Percentiles rank a stretch among this genome's conserved stretches.
Conservation (phyloP, 2,329 filamentous ascomycete genomes). For the Pseudopithomyces chartarum region DNA sequence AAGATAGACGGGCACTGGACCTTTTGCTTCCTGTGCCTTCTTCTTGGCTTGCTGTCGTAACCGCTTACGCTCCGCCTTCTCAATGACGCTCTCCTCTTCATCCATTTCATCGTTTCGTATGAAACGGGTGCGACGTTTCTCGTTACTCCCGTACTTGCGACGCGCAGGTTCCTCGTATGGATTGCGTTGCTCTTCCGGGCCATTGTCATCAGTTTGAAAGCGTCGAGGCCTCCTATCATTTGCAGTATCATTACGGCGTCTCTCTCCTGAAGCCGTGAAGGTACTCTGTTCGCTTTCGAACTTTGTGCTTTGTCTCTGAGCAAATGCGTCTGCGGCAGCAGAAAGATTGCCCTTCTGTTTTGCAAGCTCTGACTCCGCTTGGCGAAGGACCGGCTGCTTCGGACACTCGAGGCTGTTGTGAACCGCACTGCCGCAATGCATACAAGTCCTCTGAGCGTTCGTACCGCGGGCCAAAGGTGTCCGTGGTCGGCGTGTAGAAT, state of each 20-base stretch:
- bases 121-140: constrained; percentile 20
- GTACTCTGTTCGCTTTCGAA: constrained; percentile 17
- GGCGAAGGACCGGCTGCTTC: constrained; percentile 29
- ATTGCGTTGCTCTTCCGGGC: constrained; percentile 23
- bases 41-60: constrained; percentile 41
- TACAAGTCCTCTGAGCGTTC: constrained; percentile 31
- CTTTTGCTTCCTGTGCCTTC: constrained; percentile 33
- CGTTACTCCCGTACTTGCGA: constrained; percentile 22
- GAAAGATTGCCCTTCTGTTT: constrained; percentile 17
- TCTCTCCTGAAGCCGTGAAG: constrained; percentile 19
- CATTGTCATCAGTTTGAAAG: constrained; percentile 31
- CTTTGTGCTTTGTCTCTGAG: constrained; percentile 20
- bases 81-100: constrained; percentile 24
- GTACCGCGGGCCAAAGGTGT: constrained; percentile 29
- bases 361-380: constrained; percentile 3
- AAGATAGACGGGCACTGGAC: constrained; percentile 64
- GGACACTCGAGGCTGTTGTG: constrained; percentile 32
- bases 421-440: constrained; percentile 33
- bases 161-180: constrained; percentile 38
- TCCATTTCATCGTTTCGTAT: constrained; percentile 28
- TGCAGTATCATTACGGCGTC: constrained; percentile 21
- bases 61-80: constrained; percentile 38
- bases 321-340: constrained; percentile 35
- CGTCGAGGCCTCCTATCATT: constrained; percentile 29
- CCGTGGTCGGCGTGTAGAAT: constrained; percentile 20